Percentiles rank a stretch among this genome's conserved stretches.
Evolutionary conservation across 2,329 filamentous ascomycete genomes (phyloP).

Genomic region (Diaporthe helianthi): DNA sequence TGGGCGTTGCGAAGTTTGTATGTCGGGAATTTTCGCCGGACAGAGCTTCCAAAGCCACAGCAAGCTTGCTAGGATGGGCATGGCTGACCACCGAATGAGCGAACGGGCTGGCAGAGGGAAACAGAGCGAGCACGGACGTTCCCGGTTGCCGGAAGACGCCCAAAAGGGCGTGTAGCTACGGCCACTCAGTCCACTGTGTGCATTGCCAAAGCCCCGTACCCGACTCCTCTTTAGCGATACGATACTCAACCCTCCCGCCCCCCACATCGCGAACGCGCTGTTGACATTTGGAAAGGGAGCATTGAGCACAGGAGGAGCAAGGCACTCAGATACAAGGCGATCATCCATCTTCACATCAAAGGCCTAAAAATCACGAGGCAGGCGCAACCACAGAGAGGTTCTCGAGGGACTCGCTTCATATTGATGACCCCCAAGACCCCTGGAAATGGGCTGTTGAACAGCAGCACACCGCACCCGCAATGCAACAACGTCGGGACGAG

Average conservation of each 20-base stretch:
- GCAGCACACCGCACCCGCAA: conserved; percentile 48
- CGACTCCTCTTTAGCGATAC: conserved; percentile 17
- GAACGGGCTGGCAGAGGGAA: conserved; percentile 2
- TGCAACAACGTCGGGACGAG: conserved; percentile 90
- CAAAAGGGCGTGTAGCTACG: conserved; percentile 12
- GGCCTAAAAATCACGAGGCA: background rate
- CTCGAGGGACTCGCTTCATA: background rate
- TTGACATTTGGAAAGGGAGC: conserved; percentile 24
- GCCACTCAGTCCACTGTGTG: background rate
- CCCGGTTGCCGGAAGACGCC: conserved; percentile 10
- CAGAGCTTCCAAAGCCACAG: conserved; percentile 37
- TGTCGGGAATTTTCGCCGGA: conserved; percentile 48
- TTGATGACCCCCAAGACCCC: conserved; percentile 36
- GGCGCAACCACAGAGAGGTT: background rate
- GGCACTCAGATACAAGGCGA: conserved; percentile 10
- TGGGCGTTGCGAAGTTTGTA: conserved; percentile 39
- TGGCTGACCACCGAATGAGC: conserved; percentile 30
- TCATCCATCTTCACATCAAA: conserved; percentile 5
- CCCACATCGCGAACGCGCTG: conserved; percentile 28
- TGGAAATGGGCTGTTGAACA: conserved; percentile 56
- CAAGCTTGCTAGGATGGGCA: conserved; percentile 31
- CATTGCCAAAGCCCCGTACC: background rate
- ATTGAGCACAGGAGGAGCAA: conserved; percentile 26
- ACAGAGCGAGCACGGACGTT: conserved; percentile 16
- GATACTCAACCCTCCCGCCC: conserved; percentile 6